Evolutionary conservation across 192 early-diverging fungal genomes (phyloP).

Genomic region (Podila clonocystis): DNA sequence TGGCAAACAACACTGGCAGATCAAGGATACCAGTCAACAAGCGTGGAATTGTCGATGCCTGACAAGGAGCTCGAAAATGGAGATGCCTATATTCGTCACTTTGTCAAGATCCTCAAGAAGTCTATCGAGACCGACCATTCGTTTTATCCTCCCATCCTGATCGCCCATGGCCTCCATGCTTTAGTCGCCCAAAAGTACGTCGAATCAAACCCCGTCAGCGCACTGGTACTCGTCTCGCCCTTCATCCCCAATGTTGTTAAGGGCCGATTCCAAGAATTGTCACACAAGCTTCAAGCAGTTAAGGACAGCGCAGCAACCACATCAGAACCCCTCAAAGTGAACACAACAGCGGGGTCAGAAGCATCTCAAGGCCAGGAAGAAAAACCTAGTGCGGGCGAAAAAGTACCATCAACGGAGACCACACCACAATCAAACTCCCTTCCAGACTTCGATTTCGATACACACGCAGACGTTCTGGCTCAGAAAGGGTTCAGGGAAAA

Average conservation of each 20-base stretch:
- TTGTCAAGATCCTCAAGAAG: slow-evolving; percentile 42
- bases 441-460: slow-evolving; percentile 22
- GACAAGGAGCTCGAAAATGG: slow-evolving; percentile 9
- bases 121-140: slow-evolving; percentile 50
- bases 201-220: slow-evolving; percentile 55
- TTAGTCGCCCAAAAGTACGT: slow-evolving; percentile 52
- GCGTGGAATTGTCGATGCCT: slow-evolving; percentile 46
- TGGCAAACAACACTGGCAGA: slow-evolving; percentile 50
- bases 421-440: background rate
- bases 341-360: background rate
- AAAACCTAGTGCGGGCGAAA: background rate
- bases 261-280: slow-evolving; percentile 31
- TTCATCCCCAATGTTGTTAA: slow-evolving; percentile 32
- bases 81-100: slow-evolving; percentile 31
- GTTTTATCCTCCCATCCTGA: slow-evolving; percentile 54
- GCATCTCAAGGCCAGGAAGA: background rate
- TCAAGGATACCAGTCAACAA: slow-evolving; percentile 52
- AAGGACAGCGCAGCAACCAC: background rate
- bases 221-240: slow-evolving; percentile 48
- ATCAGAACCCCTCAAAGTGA: background rate
- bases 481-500: slow-evolving; percentile 39
- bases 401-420: background rate
- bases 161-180: slow-evolving; percentile 52
- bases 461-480: slow-evolving; percentile 37
- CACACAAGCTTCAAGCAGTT: slow-evolving; percentile 17